Evolutionary conservation across 2,329 filamentous ascomycete species (phyloP).

Genomic region (Pestalotiopsis sp.): DNA sequence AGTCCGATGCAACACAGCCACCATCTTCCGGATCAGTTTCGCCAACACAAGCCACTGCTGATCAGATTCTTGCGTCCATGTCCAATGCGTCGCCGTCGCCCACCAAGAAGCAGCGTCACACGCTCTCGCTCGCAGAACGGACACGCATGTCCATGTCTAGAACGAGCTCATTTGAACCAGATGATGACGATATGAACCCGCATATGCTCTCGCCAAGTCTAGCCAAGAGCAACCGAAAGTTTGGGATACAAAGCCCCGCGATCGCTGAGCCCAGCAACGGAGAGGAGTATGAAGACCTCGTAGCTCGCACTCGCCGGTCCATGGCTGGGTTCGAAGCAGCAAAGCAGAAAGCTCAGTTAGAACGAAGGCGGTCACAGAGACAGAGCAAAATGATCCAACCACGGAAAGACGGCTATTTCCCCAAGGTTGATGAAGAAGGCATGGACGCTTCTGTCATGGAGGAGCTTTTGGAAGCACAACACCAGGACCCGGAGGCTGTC

Average conservation of each 20-base stretch:
- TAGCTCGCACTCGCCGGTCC: constrained; percentile 59
- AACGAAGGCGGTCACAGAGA: constrained; percentile 53
- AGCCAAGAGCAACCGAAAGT: constrained; percentile 18
- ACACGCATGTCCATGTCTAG: constrained; percentile 80
- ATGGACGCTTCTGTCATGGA: constrained; percentile 57
- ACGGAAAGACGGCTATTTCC: constrained; percentile 48
- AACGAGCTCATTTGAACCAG: constrained; percentile 30
- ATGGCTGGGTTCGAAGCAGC: constrained; percentile 65
- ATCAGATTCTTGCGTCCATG: constrained; percentile 59
- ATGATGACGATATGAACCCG: constrained; percentile 34
- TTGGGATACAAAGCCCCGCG: constrained; percentile 15
- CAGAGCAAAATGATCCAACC: constrained; percentile 40
- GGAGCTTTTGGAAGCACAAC: constrained; percentile 62
- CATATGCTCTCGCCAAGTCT: constrained; percentile 8
- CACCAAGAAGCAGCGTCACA: constrained; percentile 55
- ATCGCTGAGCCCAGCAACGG: constrained; percentile 23
- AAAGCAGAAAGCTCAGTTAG: constrained; percentile 60
- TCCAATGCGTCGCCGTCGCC: constrained; percentile 59
- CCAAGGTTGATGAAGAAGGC: constrained; percentile 38
- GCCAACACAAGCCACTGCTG: constrained; percentile 53
- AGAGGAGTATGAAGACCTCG: constrained; percentile 49
- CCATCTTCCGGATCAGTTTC: constrained; percentile 30
- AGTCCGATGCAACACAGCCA: neutral
- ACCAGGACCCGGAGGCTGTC: constrained; percentile 78
- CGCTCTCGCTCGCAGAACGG: constrained; percentile 71